phyloP scores from a whole-genome alignment of 2,329 filamentous ascomycete species.

The Zasmidium citrigriseum region DNA sequence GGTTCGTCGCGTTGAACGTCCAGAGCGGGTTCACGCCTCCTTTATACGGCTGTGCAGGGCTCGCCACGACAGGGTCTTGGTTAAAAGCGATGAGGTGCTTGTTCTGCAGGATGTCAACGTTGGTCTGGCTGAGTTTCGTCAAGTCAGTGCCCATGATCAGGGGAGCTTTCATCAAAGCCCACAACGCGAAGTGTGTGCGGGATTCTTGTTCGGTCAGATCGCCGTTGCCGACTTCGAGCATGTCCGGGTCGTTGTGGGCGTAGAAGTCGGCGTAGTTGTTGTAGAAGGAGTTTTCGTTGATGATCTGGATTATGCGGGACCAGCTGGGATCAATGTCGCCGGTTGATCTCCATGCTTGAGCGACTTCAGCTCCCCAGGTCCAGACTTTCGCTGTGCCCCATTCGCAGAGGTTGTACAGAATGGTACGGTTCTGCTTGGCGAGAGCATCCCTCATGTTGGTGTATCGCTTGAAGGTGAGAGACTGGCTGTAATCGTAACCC shows the following conservation, averaged over 20 bases:
- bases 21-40: not conserved
- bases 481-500: not conserved
- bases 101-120: constrained; percentile 48
- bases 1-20: not conserved
- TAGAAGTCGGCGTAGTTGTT: not conserved
- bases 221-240: constrained; percentile 50
- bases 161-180: constrained; percentile 51
- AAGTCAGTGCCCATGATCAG: constrained; percentile 51
- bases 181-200: constrained; percentile 50
- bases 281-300: not conserved
- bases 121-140: constrained; percentile 33
- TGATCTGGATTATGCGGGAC: not conserved
- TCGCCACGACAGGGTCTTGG: constrained; percentile 42
- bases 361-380: not conserved
- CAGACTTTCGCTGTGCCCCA: not conserved
- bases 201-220: constrained; percentile 44
- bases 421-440: not conserved
- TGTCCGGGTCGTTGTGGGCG: constrained; percentile 42
- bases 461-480: not conserved
- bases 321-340: not conserved
- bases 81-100: constrained; percentile 52
- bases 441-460: not conserved
- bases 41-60: not conserved
- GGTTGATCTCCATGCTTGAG: not conserved
- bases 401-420: not conserved